A percentile compares a stretch with the other conserved stretches of the same genome.
Evolutionary conservation across 2,329 filamentous ascomycete genomes (phyloP).

Genomic region (Alternaria sp.): DNA sequence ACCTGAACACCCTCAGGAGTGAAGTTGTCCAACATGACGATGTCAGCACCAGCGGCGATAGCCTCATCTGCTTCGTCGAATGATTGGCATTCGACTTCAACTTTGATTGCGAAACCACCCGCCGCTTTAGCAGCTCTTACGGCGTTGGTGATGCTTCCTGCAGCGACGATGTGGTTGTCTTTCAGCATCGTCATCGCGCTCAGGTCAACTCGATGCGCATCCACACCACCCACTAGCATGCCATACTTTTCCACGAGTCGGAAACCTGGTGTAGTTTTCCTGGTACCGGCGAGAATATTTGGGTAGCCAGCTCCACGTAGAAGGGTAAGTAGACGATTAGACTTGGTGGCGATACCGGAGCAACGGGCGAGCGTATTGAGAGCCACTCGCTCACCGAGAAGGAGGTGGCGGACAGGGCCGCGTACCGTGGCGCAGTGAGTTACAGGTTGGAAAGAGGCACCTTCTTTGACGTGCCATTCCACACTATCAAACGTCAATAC

Average conservation of each 20-base stretch:
- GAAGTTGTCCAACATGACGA: slow-evolving; percentile 99
- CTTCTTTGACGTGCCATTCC: slow-evolving; percentile 85
- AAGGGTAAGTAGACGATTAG: slow-evolving; percentile 58
- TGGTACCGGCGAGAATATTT: slow-evolving; percentile 88
- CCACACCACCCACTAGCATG: slow-evolving; percentile 92
- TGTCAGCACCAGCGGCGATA: slow-evolving; percentile 87
- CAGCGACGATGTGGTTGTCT: slow-evolving; percentile 97
- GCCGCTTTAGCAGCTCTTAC: slow-evolving; percentile 83
- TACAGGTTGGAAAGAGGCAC: slow-evolving; percentile 67
- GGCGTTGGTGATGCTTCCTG: slow-evolving; percentile 81
- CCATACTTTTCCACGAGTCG: slow-evolving; percentile 97
- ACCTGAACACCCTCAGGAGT: slow-evolving; percentile 77
- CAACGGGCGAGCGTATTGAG: slow-evolving; percentile 90
- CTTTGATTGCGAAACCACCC: slow-evolving; percentile 89
- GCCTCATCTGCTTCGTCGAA: slow-evolving; percentile 91
- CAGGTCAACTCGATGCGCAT: slow-evolving; percentile 90
- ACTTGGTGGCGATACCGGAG: slow-evolving; percentile 83
- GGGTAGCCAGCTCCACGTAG: slow-evolving; percentile 73
- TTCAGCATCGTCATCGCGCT: slow-evolving; percentile 97
- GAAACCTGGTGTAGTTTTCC: slow-evolving; percentile 97
- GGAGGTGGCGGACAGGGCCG: slow-evolving; percentile 81
- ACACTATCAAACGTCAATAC: slow-evolving; percentile 59
- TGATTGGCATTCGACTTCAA: slow-evolving; percentile 94
- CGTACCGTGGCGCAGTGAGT: slow-evolving; percentile 79
- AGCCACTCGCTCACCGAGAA: slow-evolving; percentile 93